phyloP scores from a whole-genome alignment of 108 stramenopile species.

The Pinguiococcus pyrenoidosus region DNA sequence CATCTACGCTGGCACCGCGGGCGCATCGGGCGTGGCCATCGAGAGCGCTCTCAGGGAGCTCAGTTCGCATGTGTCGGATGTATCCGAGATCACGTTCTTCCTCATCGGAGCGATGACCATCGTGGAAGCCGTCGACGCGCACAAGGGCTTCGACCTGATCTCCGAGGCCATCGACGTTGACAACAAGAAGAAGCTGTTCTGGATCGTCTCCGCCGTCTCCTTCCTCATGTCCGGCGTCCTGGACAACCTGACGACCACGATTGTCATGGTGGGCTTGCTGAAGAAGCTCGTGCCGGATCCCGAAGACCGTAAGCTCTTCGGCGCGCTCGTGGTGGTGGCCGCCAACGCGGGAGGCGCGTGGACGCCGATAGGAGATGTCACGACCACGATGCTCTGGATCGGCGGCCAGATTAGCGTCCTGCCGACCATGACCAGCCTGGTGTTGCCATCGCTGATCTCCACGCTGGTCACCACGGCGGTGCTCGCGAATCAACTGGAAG shows the following conservation, averaged over 20 bases:
- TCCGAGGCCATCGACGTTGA: slow-evolving; percentile 76
- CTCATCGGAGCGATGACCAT: slow-evolving; percentile 77
- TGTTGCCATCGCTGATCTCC: slow-evolving; percentile 68
- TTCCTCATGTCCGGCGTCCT: slow-evolving; percentile 78
- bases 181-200: slow-evolving; percentile 68
- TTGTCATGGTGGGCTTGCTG: slow-evolving; percentile 75
- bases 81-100: slow-evolving; percentile 86
- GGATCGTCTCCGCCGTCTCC: slow-evolving; percentile 74
- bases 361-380: slow-evolving; percentile 90
- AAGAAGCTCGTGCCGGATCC: slow-evolving; percentile 67
- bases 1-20: slow-evolving; percentile 72
- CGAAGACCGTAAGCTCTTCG: slow-evolving; percentile 66
- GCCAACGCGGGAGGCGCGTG: slow-evolving; percentile 88
- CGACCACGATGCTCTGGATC: slow-evolving; percentile 91
- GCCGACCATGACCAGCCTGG: slow-evolving; percentile 69
- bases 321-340: slow-evolving; percentile 85
- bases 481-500: slow-evolving; percentile 63
- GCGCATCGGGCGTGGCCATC: slow-evolving; percentile 50
- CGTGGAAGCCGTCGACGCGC: slow-evolving; percentile 82
- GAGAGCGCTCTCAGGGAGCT: slow-evolving; percentile 54
- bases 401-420: slow-evolving; percentile 69
- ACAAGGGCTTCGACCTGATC: slow-evolving; percentile 86
- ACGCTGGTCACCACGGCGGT: slow-evolving; percentile 61
- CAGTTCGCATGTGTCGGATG: slow-evolving; percentile 72
- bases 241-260: slow-evolving; percentile 83